phyloP scores from a whole-genome alignment of 2,329 filamentous ascomycete genomes.

The Apiospora sp. region DNA sequence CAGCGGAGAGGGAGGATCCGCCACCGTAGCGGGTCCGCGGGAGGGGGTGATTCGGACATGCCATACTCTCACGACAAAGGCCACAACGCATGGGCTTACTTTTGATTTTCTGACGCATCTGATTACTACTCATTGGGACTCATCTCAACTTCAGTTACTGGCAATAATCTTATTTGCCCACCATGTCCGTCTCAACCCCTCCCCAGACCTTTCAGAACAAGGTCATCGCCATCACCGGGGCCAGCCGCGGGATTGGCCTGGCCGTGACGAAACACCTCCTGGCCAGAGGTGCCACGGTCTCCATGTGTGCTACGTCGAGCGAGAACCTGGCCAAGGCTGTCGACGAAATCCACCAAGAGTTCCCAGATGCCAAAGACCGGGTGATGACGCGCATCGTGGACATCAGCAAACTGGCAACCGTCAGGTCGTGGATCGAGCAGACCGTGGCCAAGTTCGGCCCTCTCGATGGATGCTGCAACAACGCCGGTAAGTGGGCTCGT shows the following conservation, averaged over 20 bases:
- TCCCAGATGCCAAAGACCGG: neutral
- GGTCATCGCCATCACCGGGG: constrained; percentile 21
- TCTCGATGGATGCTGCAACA: neutral
- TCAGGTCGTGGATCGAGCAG: constrained; percentile 1
- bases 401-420: neutral
- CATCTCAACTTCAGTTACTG: no score
- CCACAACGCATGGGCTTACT: no score
- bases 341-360: neutral
- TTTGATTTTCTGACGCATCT: no score
- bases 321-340: neutral
- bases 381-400: constrained; percentile 7
- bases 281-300: neutral
- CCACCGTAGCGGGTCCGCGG: no score
- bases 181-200: neutral
- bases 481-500: neutral
- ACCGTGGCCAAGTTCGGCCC: neutral
- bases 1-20: no score
- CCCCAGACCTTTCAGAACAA: neutral
- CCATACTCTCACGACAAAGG: no score
- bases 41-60: no score
- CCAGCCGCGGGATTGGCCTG: neutral
- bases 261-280: neutral
- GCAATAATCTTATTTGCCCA: neutral
- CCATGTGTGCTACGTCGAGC: neutral
- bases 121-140: no score